Percentiles rank a stretch among this genome's conserved stretches.
phyloP scores from a whole-genome alignment of 768 basidiomycete genomes.

The Hysterangium stoloniferum region DNA sequence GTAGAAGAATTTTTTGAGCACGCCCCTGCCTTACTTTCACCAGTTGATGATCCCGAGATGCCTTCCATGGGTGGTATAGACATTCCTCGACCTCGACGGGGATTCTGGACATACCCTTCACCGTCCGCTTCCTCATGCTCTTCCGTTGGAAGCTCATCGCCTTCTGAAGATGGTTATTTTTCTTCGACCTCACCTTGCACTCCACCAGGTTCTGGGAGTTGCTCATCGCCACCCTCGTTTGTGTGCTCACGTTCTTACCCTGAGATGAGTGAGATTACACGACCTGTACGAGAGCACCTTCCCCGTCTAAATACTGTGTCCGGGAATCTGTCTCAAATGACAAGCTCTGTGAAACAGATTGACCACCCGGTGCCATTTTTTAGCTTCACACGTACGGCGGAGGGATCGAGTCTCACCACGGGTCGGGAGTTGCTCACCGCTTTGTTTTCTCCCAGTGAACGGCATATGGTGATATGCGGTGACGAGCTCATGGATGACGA shows the following conservation, averaged over 20 bases:
- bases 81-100: slow-evolving; percentile 8
- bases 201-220: too few species aligned
- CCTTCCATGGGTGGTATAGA: slow-evolving; percentile 28
- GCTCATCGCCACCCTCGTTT: slow-evolving; percentile 27
- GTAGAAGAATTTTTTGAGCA: too few species aligned
- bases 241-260: slow-evolving; percentile 38
- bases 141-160: slow-evolving; percentile 17
- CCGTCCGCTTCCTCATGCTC: slow-evolving; percentile 23
- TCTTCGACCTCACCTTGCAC: slow-evolving; percentile 23
- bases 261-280: slow-evolving; percentile 22
- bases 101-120: neutral
- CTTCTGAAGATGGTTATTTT: slow-evolving; percentile 44
- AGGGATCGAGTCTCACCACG: slow-evolving; percentile 71
- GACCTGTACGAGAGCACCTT: neutral
- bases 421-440: slow-evolving; percentile 59
- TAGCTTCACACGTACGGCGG: slow-evolving; percentile 68
- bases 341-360: neutral
- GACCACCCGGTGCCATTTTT: slow-evolving; percentile 46
- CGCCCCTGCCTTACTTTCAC: neutral
- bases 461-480: slow-evolving; percentile 68
- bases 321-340: too few species aligned
- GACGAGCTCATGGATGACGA: slow-evolving; percentile 48
- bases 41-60: neutral
- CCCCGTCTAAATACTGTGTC: neutral
- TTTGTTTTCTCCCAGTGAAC: slow-evolving; percentile 62